Percentiles rank a stretch among this genome's conserved stretches.
Evolutionary conservation across 305 asterid species (phyloP).

Genomic region (Solanum hybrid): DNA sequence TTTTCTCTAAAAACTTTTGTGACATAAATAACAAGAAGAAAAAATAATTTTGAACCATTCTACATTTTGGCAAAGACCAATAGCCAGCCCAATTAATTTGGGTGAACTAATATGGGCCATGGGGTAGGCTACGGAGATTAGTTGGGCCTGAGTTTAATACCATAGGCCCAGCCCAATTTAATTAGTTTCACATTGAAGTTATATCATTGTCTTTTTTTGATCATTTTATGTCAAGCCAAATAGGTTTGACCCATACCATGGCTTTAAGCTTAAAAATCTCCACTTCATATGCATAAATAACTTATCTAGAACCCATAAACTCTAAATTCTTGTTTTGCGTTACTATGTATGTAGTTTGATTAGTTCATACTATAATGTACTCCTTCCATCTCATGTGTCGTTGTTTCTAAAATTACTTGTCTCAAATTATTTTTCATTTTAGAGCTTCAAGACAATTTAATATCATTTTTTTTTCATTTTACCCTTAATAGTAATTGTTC

Average conservation of each 20-base stretch:
- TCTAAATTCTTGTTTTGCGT: not conserved
- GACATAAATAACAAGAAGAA: not conserved
- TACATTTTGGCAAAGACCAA: not conserved
- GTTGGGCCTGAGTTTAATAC: not conserved
- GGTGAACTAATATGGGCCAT: not conserved
- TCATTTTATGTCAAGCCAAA: not conserved
- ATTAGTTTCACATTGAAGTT: not conserved
- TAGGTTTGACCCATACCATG: not conserved
- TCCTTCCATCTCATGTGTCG: not conserved
- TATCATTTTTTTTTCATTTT: not conserved
- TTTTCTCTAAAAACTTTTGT: not conserved
- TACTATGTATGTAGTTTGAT: not conserved
- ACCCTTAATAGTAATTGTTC: not conserved
- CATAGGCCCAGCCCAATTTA: not conserved
- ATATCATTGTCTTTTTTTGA: not conserved
- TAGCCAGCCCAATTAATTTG: not conserved
- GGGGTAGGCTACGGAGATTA: not conserved
- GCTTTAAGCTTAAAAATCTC: not conserved
- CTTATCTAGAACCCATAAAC: not conserved
- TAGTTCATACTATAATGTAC: not conserved
- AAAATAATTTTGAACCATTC: not conserved
- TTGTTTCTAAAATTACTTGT: not conserved
- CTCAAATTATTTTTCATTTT: not conserved
- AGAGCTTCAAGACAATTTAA: not conserved
- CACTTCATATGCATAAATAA: not conserved